A percentile compares a stretch with the other conserved stretches of the same genome.
Evolutionary conservation across 148 eudicot species (phyloP).

Genomic region (Polygonum aviculare): DNA sequence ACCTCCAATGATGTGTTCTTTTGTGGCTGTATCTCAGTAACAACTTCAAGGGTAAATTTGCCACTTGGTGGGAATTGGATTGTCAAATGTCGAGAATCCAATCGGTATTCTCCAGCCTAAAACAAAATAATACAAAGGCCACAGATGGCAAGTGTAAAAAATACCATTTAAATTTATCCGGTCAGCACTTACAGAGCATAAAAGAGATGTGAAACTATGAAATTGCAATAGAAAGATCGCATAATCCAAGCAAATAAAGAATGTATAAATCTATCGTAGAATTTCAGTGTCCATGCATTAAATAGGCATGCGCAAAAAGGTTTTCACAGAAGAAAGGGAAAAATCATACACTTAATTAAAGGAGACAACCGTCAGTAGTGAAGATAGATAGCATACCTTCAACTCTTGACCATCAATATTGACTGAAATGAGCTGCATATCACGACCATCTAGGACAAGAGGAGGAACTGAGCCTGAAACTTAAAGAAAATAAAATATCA

Average conservation of each 20-base stretch:
- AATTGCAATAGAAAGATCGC: background rate
- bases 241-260: background rate
- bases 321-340: background rate
- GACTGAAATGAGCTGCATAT: constrained; percentile 67
- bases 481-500: background rate
- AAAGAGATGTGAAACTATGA: background rate
- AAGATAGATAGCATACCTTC: constrained; percentile 32
- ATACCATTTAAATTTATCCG: background rate
- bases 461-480: constrained; percentile 58
- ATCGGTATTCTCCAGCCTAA: constrained; percentile 66
- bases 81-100: constrained; percentile 74
- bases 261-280: background rate
- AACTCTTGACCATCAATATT: constrained; percentile 55
- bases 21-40: constrained; percentile 78
- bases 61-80: constrained; percentile 64
- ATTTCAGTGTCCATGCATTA: background rate
- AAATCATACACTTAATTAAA: background rate
- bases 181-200: background rate
- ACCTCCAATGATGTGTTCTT: constrained; percentile 95
- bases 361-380: background rate
- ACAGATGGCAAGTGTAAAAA: background rate
- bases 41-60: constrained; percentile 67
- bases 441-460: constrained; percentile 68
- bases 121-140: constrained; percentile 7
- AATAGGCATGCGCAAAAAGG: background rate